phyloP scores from a whole-genome alignment of 1,139 yeast genomes.

The Pneumocystis jirovecii region DNA sequence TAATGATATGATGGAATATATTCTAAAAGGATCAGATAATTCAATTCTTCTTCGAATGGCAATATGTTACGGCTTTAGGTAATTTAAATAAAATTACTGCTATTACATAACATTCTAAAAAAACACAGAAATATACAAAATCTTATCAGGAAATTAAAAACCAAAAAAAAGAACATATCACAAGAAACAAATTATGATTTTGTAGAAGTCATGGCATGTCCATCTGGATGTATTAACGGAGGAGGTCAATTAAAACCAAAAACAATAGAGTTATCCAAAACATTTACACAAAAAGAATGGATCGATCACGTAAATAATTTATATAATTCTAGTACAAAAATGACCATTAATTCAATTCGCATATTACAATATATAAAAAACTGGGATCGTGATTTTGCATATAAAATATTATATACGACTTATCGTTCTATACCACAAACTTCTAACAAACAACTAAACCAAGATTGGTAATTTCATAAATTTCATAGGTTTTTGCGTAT shows the following conservation, averaged over 20 bases:
- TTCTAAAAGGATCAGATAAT: constrained; percentile 31
- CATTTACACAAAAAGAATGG: constrained; percentile 8
- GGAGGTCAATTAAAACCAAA: constrained; percentile 59
- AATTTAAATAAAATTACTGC: constrained; percentile 11
- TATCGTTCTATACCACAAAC: not conserved
- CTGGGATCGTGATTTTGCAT: not conserved
- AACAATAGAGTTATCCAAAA: not conserved
- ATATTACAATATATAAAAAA: not conserved
- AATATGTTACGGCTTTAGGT: constrained; percentile 11
- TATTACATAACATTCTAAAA: constrained; percentile 55
- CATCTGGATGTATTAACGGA: constrained; percentile 93
- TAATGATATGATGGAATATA: constrained; percentile 56
- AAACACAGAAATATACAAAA: constrained; percentile 85
- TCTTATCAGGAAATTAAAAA: constrained; percentile 66
- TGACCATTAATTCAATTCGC: not conserved
- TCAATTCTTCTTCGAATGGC: constrained; percentile 16
- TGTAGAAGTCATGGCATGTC: constrained; percentile 96
- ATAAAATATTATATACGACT: not conserved
- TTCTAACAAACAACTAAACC: not conserved
- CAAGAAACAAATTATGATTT: constrained; percentile 57
- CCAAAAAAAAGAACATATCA: constrained; percentile 22
- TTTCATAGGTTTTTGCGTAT: not conserved
- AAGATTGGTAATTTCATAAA: not conserved
- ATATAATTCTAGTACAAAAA: not conserved
- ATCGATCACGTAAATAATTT: constrained; percentile 7